Base-by-base conservation (phyloP, 2,329 filamentous ascomycete genomes). In the Zopfia rhizophila region DNA sequence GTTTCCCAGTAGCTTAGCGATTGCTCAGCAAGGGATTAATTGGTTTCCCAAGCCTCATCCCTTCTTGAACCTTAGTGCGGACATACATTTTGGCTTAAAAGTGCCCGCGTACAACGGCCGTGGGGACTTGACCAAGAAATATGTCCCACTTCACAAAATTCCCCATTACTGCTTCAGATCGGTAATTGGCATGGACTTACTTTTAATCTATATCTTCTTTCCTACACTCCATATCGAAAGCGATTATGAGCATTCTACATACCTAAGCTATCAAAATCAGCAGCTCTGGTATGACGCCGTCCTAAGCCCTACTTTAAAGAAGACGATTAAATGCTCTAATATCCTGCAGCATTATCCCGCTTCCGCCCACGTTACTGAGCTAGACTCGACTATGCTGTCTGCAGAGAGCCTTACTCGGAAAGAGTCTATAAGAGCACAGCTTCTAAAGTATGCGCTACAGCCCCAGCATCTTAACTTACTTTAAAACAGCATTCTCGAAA, bases 371-470 rank as follows among this genome's bases (percentile, higher is more conserved):
- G 16, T 13, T 16, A 16, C 27, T 12, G 16, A 16, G n/a, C n/a
- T 12, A 12, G 27, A 12, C 27, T 12, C 16, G n/a, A 29, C 27
- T 29, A 16, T 16, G 11, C n/a, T 29, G 11, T 29, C 27, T 12
- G 27, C 27, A 12, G 27, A 27, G 24, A 27, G 8, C 8, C n/a
- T 27, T n/a, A 27, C 8, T 8, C 24, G 24, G 24, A 27, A 27
- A 27, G 24, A 27, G 24, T 8, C 8, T n/a, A 27, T n/a, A 27
- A 8, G 24, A 8, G 24, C 8, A n/a, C 24, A 27, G 24, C 24
- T 27, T n/a, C n/a, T 27, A n/a, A n/a, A 27, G 24, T 27, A 27
- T n/a, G n/a, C 8, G n/a, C n/a, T 27, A 27, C n/a, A 27, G 24
- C 24, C 8, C 24, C 24, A 27, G n/a, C n/a, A 27, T 16, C 27